Evolutionary conservation across 345 rosid genomes (phyloP).

Genomic region (Gossypium bickii): DNA sequence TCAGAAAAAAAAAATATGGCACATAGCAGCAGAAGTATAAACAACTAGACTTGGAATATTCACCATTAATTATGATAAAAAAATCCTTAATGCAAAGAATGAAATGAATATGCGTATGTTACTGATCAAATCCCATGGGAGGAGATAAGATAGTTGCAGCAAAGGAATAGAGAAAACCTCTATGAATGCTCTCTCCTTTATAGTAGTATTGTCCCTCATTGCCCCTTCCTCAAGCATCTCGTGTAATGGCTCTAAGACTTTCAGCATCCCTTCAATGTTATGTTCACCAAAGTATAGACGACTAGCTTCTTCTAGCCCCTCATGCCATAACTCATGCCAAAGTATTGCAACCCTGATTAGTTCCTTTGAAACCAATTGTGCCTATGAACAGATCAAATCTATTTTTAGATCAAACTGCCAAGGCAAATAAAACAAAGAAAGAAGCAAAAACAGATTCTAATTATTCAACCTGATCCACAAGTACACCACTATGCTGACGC

Average conservation of each 20-base stretch:
- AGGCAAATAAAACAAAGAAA: slow-evolving; percentile 1
- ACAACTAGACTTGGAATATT: neutral
- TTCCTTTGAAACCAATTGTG: slow-evolving; percentile 89
- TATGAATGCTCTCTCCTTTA: slow-evolving; percentile 90
- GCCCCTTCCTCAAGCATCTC: slow-evolving; percentile 90
- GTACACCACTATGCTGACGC: slow-evolving; percentile 86
- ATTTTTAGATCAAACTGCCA: slow-evolving; percentile 16
- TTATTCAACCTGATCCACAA: slow-evolving; percentile 78
- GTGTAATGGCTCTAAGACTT: slow-evolving; percentile 90
- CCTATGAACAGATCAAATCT: slow-evolving; percentile 40
- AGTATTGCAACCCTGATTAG: slow-evolving; percentile 95
- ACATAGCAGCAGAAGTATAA: neutral
- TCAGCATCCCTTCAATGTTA: slow-evolving; percentile 94
- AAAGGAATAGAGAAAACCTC: slow-evolving; percentile 46
- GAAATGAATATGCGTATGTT: neutral
- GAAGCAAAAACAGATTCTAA: neutral
- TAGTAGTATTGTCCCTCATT: slow-evolving; percentile 55
- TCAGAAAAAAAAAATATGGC: neutral
- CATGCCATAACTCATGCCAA: slow-evolving; percentile 99
- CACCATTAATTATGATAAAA: neutral
- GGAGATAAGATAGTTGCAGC: neutral
- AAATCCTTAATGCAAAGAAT: neutral
- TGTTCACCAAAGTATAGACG: slow-evolving; percentile 97
- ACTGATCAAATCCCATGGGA: neutral
- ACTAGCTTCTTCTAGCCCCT: slow-evolving; percentile 96